phyloP scores from a whole-genome alignment of 768 basidiomycete species.

The Tricholoma hemisulphureum region DNA sequence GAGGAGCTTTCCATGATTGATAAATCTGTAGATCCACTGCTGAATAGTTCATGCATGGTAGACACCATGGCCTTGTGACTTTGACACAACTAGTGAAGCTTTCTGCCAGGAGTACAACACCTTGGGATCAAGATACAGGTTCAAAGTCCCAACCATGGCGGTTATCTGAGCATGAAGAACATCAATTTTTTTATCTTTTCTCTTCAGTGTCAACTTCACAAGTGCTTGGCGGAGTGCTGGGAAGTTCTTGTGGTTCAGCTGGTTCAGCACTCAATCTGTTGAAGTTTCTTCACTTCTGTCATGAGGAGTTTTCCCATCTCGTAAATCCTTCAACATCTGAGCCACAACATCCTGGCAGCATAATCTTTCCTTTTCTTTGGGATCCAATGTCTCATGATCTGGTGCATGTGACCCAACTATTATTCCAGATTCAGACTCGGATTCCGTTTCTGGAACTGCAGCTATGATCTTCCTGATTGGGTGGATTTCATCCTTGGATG shows the following conservation, averaged over 20 bases:
- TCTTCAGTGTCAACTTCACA: conserved; percentile 12
- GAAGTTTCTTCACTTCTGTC: not conserved
- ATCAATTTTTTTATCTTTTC: conserved; percentile 29
- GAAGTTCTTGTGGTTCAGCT: not conserved
- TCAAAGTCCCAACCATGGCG: conserved; percentile 31
- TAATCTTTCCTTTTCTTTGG: not conserved
- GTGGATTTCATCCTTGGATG: not conserved
- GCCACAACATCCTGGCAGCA: not conserved
- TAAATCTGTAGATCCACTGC: not conserved
- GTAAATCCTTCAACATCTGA: not conserved
- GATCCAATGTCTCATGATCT: not conserved
- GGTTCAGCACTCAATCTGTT: not conserved
- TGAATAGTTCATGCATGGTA: not conserved
- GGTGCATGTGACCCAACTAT: not conserved
- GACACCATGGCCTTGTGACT: not conserved
- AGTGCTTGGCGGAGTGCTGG: not conserved
- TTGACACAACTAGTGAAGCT: not conserved
- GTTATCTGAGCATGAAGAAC: conserved; percentile 26
- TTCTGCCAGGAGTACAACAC: not conserved
- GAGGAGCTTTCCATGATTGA: not conserved
- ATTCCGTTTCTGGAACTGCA: not conserved
- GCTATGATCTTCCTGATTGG: not conserved
- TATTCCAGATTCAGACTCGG: not conserved
- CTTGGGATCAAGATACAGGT: conserved; percentile 7
- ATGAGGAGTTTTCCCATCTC: not conserved